phyloP scores from a whole-genome alignment of 176 grass and related monocot genomes.

The Paspalum notatum region DNA sequence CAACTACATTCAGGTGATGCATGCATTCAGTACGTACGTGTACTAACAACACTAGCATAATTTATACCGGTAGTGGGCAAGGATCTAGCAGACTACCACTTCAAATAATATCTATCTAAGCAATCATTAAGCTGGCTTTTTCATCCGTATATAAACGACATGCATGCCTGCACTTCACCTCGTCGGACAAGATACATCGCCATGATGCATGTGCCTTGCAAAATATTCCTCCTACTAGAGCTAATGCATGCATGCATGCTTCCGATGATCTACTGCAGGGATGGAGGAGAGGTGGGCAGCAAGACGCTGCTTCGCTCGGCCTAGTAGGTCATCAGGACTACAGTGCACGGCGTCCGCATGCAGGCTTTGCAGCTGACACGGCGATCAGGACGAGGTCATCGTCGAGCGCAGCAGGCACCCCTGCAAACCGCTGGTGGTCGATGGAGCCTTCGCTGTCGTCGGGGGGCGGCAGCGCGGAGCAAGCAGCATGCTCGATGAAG shows the following conservation, averaged over 20 bases:
- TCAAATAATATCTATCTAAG: neutral
- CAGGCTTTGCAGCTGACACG: neutral
- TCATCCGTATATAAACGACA: neutral
- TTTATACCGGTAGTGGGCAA: no score
- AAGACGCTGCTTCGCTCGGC: slow-evolving; percentile 22
- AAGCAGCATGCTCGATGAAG: slow-evolving; percentile 24
- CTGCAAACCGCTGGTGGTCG: slow-evolving; percentile 27
- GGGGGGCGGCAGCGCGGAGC: neutral
- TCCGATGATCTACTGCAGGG: slow-evolving; percentile 31
- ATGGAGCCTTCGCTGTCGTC: neutral
- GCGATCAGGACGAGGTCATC: slow-evolving; percentile 26
- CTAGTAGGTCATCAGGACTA: slow-evolving; percentile 26
- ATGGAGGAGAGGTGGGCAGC: slow-evolving; percentile 38
- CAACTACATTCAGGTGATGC: no score
- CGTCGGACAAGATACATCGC: neutral
- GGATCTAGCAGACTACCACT: no score
- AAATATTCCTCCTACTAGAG: no score
- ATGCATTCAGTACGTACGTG: no score
- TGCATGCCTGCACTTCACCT: neutral
- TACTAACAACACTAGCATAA: no score
- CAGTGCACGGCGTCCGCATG: neutral
- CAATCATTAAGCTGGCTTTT: neutral
- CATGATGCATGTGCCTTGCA: neutral
- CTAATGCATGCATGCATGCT: neutral
- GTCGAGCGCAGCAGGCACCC: slow-evolving; percentile 11